A percentile compares a stretch with the other conserved stretches of the same genome.
phyloP scores from a whole-genome alignment of 352 stramenopile genomes.

The Plasmopara muralis region DNA sequence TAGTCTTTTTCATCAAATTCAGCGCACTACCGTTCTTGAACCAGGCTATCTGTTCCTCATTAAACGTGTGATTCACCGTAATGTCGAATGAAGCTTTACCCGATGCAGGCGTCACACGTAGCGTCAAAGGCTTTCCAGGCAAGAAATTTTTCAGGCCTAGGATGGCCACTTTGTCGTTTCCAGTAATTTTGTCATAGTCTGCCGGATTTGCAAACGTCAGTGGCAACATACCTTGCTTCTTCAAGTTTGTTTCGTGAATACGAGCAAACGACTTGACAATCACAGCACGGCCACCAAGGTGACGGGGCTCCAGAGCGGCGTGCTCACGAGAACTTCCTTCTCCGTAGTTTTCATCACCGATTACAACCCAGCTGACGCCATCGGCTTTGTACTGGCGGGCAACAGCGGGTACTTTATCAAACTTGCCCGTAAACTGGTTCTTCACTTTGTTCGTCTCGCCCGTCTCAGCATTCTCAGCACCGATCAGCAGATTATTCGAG shows the following conservation, averaged over 20 bases:
- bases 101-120: conserved; percentile 67
- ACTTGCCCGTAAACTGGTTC: conserved; percentile 85
- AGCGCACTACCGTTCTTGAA: conserved; percentile 92
- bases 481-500: conserved; percentile 93
- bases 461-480: conserved; percentile 89
- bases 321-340: conserved; percentile 90
- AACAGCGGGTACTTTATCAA: conserved; percentile 86
- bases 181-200: conserved; percentile 91
- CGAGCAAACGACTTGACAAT: conserved; percentile 92
- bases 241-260: conserved; percentile 95
- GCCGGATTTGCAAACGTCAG: conserved; percentile 88
- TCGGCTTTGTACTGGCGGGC: conserved; percentile 89
- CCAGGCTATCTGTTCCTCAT: conserved; percentile 93
- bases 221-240: conserved; percentile 94
- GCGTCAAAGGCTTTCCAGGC: conserved; percentile 81
- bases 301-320: conserved; percentile 86
- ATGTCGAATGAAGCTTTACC: conserved; percentile 77
- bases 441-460: conserved; percentile 89
- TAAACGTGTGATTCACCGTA: conserved; percentile 92
- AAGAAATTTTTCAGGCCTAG: conserved; percentile 78
- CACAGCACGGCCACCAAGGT: conserved; percentile 86
- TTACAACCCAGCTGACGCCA: conserved; percentile 87
- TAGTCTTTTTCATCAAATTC: conserved; percentile 93
- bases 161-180: conserved; percentile 90
- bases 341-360: conserved; percentile 93